Evolutionary conservation across 176 grass and related monocot genomes (phyloP).

Genomic region (Pontederia paniculata): DNA sequence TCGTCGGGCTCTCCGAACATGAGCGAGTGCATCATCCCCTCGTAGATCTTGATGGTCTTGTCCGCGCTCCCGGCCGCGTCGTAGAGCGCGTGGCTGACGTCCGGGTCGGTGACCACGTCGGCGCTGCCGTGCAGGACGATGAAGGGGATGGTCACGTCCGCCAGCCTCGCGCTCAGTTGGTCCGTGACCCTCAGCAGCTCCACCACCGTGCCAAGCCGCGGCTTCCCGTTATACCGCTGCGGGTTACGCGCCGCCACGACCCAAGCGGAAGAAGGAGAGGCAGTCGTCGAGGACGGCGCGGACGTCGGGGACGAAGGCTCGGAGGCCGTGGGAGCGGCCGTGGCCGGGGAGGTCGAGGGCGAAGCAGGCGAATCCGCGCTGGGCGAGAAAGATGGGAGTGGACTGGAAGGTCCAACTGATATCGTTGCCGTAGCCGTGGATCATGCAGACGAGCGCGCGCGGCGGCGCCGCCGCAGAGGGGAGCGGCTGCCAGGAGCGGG

Average conservation of each 20-base stretch:
- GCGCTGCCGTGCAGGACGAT: slow-evolving; percentile 85
- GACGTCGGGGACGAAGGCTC: slow-evolving; percentile 69
- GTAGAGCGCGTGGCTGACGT: slow-evolving; percentile 55
- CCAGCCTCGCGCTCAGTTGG: slow-evolving; percentile 39
- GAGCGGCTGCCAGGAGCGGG: slow-evolving; percentile 42
- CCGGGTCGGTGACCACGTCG: slow-evolving; percentile 83
- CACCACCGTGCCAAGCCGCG: slow-evolving; percentile 66
- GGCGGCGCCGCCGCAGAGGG: slow-evolving; percentile 19
- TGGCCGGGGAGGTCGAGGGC: slow-evolving; percentile 85
- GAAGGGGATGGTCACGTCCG: slow-evolving; percentile 74
- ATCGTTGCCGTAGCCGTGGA: slow-evolving; percentile 94
- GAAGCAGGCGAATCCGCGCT: slow-evolving; percentile 73
- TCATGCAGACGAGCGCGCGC: slow-evolving; percentile 63
- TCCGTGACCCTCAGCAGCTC: slow-evolving; percentile 76
- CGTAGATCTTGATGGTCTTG: slow-evolving; percentile 83
- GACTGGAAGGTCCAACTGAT: slow-evolving; percentile 88
- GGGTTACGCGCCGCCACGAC: slow-evolving; percentile 65
- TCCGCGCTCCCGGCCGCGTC: slow-evolving; percentile 59
- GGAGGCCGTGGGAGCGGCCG: slow-evolving; percentile 58
- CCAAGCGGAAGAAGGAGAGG: slow-evolving; percentile 52
- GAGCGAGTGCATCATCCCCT: slow-evolving; percentile 93
- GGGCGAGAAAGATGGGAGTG: slow-evolving; percentile 64
- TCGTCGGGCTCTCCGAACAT: slow-evolving; percentile 73
- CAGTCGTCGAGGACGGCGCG: slow-evolving; percentile 38
- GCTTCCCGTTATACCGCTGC: slow-evolving; percentile 50